A percentile compares a stretch with the other conserved stretches of the same genome.
Evolutionary conservation across 805 yeast genomes (phyloP).

Genomic region (Yamadazyma sp.): DNA sequence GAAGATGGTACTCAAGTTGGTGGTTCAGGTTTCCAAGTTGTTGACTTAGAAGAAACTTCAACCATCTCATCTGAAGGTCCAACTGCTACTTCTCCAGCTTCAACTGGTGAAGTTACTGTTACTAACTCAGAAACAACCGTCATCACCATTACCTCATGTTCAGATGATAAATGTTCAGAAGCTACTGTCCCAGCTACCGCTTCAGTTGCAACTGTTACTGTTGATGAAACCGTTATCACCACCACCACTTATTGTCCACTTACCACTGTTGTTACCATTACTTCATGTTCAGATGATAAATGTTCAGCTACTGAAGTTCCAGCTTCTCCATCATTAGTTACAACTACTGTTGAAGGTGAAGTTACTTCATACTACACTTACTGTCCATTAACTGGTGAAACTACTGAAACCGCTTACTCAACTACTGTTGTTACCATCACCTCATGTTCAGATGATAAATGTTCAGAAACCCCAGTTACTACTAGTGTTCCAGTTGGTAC

Average conservation of each 20-base stretch:
- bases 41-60: conserved; percentile 15
- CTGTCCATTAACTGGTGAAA: conserved; percentile 27
- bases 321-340: conserved; percentile 25
- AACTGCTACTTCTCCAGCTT: conserved; percentile 13
- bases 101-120: conserved; percentile 16
- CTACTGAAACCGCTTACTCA: conserved; percentile 11
- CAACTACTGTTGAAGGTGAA: conserved; percentile 22
- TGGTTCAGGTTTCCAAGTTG: conserved; percentile 23
- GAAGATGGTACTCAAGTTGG: conserved; percentile 22
- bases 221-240: conserved; percentile 14
- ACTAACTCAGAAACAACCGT: conserved; percentile 25
- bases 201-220: conserved; percentile 17
- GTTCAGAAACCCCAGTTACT: not conserved
- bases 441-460: too few relatives aligned
- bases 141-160: conserved; percentile 35
- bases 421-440: conserved; percentile 16
- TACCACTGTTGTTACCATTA: conserved; percentile 30
- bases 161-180: conserved; percentile 23
- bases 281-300: conserved; percentile 31
- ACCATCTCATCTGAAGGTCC: conserved; percentile 14
- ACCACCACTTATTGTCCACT: conserved; percentile 16
- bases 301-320: conserved; percentile 29
- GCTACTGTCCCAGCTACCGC: conserved; percentile 28
- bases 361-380: conserved; percentile 33
- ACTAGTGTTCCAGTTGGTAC: conserved; percentile 10